Percentiles rank a stretch among this genome's conserved stretches.
Conservation (phyloP, 2,329 filamentous ascomycete genomes). For the Emergomyces africanus region DNA sequence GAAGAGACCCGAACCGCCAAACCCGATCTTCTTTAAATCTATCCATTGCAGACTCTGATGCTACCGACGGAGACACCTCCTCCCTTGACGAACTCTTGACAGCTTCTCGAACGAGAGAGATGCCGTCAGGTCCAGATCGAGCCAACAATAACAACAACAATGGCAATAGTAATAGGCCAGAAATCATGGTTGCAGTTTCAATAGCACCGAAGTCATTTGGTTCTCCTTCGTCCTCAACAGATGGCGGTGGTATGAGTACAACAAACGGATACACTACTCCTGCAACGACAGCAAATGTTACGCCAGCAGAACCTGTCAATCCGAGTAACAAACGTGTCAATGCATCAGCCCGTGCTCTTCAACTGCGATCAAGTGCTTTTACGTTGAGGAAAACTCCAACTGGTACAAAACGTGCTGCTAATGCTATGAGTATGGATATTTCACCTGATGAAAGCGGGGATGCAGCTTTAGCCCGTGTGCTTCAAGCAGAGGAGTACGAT, state of each 20-base stretch:
- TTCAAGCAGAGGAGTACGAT: constrained; percentile 45
- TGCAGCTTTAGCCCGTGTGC: constrained; percentile 41
- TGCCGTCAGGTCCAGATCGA: not conserved
- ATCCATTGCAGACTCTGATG: not conserved
- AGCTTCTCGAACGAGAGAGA: not conserved
- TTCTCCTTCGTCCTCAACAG: constrained; percentile 28
- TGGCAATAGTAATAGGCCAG: not conserved
- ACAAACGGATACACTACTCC: constrained; percentile 48
- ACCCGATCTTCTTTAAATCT: constrained; percentile 2
- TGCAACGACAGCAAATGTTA: constrained; percentile 45
- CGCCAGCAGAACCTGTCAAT: constrained; percentile 33
- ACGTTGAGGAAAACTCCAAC: constrained; percentile 26
- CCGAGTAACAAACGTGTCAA: constrained; percentile 21
- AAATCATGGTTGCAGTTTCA: constrained; percentile 21
- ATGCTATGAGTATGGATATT: constrained; percentile 31
- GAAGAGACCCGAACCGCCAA: not conserved
- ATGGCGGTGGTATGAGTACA: constrained; percentile 26
- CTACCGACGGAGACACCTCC: not conserved
- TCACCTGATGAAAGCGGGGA: constrained; percentile 26
- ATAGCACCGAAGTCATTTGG: constrained; percentile 15
- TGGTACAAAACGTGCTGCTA: constrained; percentile 33
- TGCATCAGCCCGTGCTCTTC: constrained; percentile 34
- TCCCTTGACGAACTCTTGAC: not conserved
- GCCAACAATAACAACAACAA: not conserved
- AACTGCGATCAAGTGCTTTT: constrained; percentile 39